Conservation (phyloP, 2,329 filamentous ascomycete genomes). For the Sclerotinia nivalis region DNA sequence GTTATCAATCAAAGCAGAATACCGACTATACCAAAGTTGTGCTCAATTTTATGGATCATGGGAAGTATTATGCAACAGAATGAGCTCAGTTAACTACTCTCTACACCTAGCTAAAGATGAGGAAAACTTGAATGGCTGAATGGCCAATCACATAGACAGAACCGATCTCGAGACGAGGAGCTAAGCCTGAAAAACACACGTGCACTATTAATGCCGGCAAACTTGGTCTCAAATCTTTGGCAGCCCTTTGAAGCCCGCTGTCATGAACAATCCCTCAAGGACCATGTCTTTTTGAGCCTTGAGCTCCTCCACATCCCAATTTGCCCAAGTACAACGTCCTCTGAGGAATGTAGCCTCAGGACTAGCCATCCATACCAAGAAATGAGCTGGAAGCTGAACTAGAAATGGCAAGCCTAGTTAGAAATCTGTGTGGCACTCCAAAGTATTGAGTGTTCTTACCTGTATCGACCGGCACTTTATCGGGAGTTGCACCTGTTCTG, state of each 20-base stretch:
- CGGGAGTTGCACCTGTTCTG: not conserved
- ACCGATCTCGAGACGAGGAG: too few relatives aligned
- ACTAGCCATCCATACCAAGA: slow-evolving; percentile 22
- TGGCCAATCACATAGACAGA: too few relatives aligned
- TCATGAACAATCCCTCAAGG: slow-evolving; percentile 9
- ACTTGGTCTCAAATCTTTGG: slow-evolving; percentile 1
- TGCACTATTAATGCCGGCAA: not conserved
- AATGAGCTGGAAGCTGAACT: slow-evolving; percentile 18
- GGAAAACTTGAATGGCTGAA: too few relatives aligned
- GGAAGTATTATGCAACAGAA: too few relatives aligned
- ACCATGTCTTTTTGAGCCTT: slow-evolving; percentile 13
- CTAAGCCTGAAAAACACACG: not conserved
- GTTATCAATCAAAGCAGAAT: too few relatives aligned
- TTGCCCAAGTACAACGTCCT: slow-evolving; percentile 48
- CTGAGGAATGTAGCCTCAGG: slow-evolving; percentile 49
- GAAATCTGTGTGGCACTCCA: not conserved
- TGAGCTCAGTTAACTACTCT: too few relatives aligned
- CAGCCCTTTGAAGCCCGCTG: slow-evolving; percentile 14
- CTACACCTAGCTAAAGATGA: too few relatives aligned
- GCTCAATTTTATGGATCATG: too few relatives aligned
- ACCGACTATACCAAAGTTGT: too few relatives aligned
- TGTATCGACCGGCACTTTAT: slow-evolving; percentile 7
- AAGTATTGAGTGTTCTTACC: slow-evolving; percentile 2
- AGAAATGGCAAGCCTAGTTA: not conserved
- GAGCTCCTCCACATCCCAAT: slow-evolving; percentile 54